Percentiles rank a stretch among this genome's conserved stretches.
These are phyloP conservation scores for Malania oleifera DNA, from an alignment of 164 flowering plant species.

Conservation along the genomic window DNA sequence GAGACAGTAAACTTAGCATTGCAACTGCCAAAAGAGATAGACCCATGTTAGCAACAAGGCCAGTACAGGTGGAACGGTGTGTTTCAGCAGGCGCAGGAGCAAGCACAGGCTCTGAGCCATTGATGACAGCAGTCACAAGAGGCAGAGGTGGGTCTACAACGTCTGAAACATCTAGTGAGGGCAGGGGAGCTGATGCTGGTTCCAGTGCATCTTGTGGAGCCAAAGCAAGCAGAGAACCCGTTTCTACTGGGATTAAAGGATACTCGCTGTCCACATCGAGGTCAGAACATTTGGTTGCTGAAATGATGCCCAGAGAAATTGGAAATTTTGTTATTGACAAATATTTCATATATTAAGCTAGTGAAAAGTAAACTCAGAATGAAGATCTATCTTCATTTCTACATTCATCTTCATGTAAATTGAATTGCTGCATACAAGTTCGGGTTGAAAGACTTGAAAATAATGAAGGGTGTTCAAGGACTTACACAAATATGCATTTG, in stretches of 20 bases:
- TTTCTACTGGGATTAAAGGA: slow-evolving; percentile 30
- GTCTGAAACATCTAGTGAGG: slow-evolving; percentile 38
- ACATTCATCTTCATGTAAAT: not conserved
- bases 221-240: slow-evolving; percentile 29
- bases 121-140: slow-evolving; percentile 32
- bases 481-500: slow-evolving; percentile 75
- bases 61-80: slow-evolving; percentile 17
- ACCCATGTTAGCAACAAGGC: slow-evolving; percentile 22
- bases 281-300: slow-evolving; percentile 63
- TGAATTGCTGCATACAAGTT: no score
- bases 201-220: slow-evolving; percentile 23
- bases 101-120: not conserved
- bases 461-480: not conserved
- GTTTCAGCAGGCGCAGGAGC: slow-evolving; percentile 15
- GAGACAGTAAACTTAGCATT: slow-evolving; percentile 15
- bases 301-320: no score
- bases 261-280: slow-evolving; percentile 9
- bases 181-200: slow-evolving; percentile 45
- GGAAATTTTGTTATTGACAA: no score
- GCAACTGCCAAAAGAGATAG: slow-evolving; percentile 27
- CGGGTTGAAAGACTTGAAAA: no score
- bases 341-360: no score
- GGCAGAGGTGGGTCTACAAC: slow-evolving; percentile 80
- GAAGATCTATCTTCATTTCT: not conserved
- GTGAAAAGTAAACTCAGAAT: not conserved